Conservation (phyloP, 2,329 filamentous ascomycete species). For the Penicillium sp. region DNA sequence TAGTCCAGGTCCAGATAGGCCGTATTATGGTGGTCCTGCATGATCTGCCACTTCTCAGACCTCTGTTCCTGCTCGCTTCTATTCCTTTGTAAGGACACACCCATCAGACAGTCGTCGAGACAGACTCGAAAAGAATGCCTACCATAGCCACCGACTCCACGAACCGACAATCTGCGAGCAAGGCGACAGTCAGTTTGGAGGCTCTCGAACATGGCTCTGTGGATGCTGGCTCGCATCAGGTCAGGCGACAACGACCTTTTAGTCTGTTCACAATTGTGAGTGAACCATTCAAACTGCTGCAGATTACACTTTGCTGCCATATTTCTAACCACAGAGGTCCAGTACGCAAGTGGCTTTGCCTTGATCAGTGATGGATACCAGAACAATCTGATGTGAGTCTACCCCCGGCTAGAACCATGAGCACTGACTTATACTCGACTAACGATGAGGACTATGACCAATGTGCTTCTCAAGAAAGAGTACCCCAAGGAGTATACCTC, state of each 20-base stretch:
- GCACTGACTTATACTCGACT: neutral
- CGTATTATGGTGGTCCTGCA: too few relatives aligned
- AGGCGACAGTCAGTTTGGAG: slow-evolving; percentile 1
- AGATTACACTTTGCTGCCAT: neutral
- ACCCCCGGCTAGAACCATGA: neutral
- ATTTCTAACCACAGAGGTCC: neutral
- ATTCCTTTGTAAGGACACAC: neutral
- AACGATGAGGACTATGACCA: slow-evolving; percentile 31
- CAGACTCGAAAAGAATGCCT: neutral
- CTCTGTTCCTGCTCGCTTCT: neutral
- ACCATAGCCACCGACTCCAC: neutral
- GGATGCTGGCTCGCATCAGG: slow-evolving; percentile 14
- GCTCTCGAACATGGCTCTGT: neutral
- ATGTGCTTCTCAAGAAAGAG: slow-evolving; percentile 33
- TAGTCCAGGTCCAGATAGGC: too few relatives aligned
- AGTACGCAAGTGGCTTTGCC: slow-evolving; percentile 35
- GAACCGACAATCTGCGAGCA: neutral
- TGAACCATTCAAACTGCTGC: neutral
- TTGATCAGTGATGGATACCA: slow-evolving; percentile 38
- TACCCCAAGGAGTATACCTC: slow-evolving; percentile 32
- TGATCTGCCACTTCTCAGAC: too few relatives aligned
- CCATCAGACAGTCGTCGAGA: neutral
- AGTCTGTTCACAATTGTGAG: slow-evolving; percentile 33
- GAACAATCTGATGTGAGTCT: slow-evolving; percentile 32
- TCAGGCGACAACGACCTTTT: slow-evolving; percentile 32